phyloP scores from a whole-genome alignment of 2,329 filamentous ascomycete species.

The Pseudopithomyces maydicus region DNA sequence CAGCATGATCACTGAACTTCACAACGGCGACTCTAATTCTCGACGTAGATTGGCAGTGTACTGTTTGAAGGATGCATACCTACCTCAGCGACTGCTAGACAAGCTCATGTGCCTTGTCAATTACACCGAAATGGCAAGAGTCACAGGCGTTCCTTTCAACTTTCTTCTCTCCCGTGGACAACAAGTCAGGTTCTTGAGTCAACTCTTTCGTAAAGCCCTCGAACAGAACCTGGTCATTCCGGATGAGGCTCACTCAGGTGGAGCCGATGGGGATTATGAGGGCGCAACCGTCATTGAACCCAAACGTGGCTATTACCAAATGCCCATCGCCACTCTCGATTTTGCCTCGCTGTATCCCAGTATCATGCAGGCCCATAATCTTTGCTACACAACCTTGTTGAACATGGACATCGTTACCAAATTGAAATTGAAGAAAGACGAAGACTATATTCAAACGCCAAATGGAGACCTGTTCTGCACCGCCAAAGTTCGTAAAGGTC shows the following conservation, averaged over 20 bases:
- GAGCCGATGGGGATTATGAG: conserved; percentile 86
- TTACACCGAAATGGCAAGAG: conserved; percentile 99
- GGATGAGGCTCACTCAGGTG: conserved; percentile 72
- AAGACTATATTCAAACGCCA: conserved; percentile 95
- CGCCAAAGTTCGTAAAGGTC: conserved; percentile 82
- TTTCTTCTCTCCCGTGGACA: conserved; percentile 89
- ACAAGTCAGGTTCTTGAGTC: conserved; percentile 97
- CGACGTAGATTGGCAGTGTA: conserved; percentile 89
- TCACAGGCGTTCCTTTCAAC: conserved; percentile 97
- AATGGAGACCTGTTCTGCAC: conserved; percentile 95
- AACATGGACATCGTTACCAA: conserved; percentile 79
- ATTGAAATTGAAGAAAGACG: conserved; percentile 78
- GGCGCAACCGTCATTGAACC: conserved; percentile 98
- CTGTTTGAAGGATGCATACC: conserved; percentile 95
- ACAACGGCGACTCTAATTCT: conserved; percentile 94
- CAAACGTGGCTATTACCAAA: conserved; percentile 88
- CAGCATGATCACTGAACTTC: conserved; percentile 98
- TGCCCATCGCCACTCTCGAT: conserved; percentile 95
- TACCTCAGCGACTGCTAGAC: conserved; percentile 93
- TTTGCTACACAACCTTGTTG: conserved; percentile 94
- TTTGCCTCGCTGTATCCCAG: conserved; percentile 98
- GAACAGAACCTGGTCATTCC: conserved; percentile 95
- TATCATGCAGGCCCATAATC: conserved; percentile 98
- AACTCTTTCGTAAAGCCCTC: conserved; percentile 91
- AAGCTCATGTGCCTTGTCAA: conserved; percentile 99